Percentiles rank a stretch among this genome's conserved stretches.
Conservation (phyloP, 495 filamentous ascomycete species). For the Daldinia childiae region DNA sequence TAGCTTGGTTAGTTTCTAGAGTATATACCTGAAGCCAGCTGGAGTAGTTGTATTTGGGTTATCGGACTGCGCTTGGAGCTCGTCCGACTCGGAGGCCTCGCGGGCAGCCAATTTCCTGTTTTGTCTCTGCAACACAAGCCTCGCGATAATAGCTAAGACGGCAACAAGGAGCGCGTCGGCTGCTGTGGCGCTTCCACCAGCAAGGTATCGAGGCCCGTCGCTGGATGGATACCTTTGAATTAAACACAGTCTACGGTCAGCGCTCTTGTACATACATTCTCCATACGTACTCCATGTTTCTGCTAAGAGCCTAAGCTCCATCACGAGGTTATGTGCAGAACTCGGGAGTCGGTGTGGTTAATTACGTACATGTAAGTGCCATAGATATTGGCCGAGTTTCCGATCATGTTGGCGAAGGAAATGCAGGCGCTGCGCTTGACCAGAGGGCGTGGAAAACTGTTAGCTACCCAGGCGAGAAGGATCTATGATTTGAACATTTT, state of each 20-base stretch:
- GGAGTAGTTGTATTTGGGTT: background rate
- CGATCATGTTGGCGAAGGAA: slow-evolving; percentile 65
- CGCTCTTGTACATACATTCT: background rate
- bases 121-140: slow-evolving; percentile 54
- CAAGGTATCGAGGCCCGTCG: slow-evolving; percentile 60
- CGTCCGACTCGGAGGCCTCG: slow-evolving; percentile 44
- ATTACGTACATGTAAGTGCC: slow-evolving; percentile 62
- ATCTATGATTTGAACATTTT: slow-evolving; percentile 49
- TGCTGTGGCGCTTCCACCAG: slow-evolving; percentile 56
- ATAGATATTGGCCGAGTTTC: slow-evolving; percentile 64
- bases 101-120: slow-evolving; percentile 62
- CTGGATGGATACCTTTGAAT: slow-evolving; percentile 49
- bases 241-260: slow-evolving; percentile 8
- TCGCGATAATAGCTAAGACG: slow-evolving; percentile 53
- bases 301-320: background rate
- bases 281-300: background rate
- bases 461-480: slow-evolving; percentile 62
- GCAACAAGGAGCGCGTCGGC: slow-evolving; percentile 57
- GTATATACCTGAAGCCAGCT: slow-evolving; percentile 44
- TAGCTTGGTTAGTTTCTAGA: slow-evolving; percentile 15
- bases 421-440: slow-evolving; percentile 64
- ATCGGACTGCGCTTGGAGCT: background rate
- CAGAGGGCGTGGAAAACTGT: slow-evolving; percentile 62
- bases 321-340: background rate
- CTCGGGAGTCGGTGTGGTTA: background rate